Conservation (phyloP, 768 basidiomycete genomes). For the Multifurca ochricompacta region DNA sequence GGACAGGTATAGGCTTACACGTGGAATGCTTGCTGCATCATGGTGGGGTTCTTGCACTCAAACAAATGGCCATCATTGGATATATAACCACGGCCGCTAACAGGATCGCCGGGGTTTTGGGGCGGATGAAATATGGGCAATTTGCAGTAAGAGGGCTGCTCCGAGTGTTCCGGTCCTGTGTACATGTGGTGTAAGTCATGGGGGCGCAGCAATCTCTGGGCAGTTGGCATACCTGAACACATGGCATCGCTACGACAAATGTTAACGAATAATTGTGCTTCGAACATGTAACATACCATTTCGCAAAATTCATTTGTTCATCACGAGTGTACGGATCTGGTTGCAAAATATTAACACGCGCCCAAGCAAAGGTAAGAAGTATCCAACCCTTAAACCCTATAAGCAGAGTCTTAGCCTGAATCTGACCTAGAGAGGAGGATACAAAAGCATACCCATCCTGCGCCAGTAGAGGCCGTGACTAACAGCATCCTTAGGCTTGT, state of each 20-base stretch:
- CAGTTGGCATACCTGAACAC: conserved; percentile 36
- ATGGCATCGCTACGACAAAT: conserved; percentile 36
- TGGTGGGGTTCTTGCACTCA: conserved; percentile 43
- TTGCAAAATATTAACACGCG: conserved; percentile 5
- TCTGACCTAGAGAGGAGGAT: conserved; percentile 6
- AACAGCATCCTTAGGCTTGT: conserved; percentile 43
- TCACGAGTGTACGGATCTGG: conserved; percentile 52
- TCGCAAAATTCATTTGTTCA: conserved; percentile 43
- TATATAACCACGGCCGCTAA: conserved; percentile 36
- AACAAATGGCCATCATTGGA: conserved; percentile 53
- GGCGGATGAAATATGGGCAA: conserved; percentile 46
- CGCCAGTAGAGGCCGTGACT: conserved; percentile 51
- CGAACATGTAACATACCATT: conserved; percentile 35
- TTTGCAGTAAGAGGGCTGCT: conserved; percentile 46
- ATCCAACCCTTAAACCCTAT: conserved; percentile 45
- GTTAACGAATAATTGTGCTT: not conserved
- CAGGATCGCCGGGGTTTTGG: conserved; percentile 24
- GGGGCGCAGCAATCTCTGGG: not conserved
- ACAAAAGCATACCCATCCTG: conserved; percentile 40
- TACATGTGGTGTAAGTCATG: not conserved
- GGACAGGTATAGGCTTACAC: conserved; percentile 37
- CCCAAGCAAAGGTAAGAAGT: not conserved
- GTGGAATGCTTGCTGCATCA: conserved; percentile 48
- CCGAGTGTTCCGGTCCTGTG: conserved; percentile 45
- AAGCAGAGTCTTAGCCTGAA: not conserved